Evolutionary conservation across 2,329 filamentous ascomycete species (phyloP).

Genomic region (Alternaria burnsii): DNA sequence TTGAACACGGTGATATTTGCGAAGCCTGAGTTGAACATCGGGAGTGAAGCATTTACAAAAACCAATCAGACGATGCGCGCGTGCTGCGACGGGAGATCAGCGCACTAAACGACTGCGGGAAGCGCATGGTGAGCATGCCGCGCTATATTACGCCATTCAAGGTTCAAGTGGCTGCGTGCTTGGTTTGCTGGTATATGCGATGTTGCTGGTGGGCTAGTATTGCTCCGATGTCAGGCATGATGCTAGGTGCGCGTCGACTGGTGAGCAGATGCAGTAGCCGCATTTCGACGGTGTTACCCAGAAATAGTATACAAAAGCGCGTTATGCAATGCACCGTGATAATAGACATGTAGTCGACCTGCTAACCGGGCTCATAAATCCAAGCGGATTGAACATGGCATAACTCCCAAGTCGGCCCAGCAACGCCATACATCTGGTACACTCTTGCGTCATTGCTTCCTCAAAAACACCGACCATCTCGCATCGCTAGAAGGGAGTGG

Average conservation of each 20-base stretch:
- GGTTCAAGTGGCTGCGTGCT: background rate
- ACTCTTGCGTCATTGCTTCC: background rate
- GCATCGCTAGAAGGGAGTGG: too few species aligned
- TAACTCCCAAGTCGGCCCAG: too few species aligned
- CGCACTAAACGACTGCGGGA: background rate
- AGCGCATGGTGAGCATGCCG: background rate
- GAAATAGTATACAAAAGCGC: too few species aligned
- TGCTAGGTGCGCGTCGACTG: background rate
- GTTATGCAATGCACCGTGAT: background rate
- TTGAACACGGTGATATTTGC: too few species aligned
- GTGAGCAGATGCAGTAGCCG: background rate
- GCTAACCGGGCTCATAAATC: background rate
- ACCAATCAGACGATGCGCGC: background rate
- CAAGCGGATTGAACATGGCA: too few species aligned
- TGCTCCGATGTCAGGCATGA: background rate
- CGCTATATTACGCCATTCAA: background rate
- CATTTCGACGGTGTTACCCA: background rate
- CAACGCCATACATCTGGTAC: background rate
- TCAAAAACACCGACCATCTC: too few species aligned
- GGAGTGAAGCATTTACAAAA: background rate
- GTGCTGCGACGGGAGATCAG: slow-evolving; percentile 1
- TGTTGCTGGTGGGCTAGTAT: background rate
- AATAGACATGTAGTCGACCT: background rate
- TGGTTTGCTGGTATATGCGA: background rate
- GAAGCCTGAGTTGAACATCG: background rate